These are phyloP conservation scores for Paulownia fortunei DNA, from an alignment of 257 asterid species.

Conservation along the genomic window DNA sequence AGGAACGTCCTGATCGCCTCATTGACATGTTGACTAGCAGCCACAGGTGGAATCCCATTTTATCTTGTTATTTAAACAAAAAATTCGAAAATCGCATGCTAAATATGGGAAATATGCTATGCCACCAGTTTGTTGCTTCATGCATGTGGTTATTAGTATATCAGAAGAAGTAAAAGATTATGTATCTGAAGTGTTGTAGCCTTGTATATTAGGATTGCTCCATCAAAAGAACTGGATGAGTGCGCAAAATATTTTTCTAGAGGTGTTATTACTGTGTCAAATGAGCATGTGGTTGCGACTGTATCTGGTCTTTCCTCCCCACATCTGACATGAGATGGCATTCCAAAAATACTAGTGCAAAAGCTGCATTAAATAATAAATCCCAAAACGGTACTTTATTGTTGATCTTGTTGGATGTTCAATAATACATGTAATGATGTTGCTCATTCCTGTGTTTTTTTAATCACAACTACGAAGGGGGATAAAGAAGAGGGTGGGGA, in stretches of 20 bases:
- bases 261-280: slow-evolving; percentile 11
- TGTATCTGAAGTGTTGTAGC: neutral
- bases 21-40: slow-evolving; percentile 97
- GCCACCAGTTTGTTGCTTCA: slow-evolving; percentile 7
- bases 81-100: neutral
- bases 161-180: slow-evolving; percentile 10
- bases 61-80: neutral
- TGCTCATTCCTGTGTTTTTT: neutral
- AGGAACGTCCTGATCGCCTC: slow-evolving; percentile 99
- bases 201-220: slow-evolving; percentile 4
- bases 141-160: neutral
- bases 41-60: slow-evolving; percentile 63
- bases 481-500: neutral
- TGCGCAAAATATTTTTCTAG: neutral
- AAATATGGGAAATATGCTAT: slow-evolving; percentile 14
- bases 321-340: neutral
- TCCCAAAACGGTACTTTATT: neutral
- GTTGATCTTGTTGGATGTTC: neutral
- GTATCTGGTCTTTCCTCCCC: neutral
- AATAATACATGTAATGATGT: neutral
- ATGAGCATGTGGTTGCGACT: slow-evolving; percentile 12
- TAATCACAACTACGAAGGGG: slow-evolving; percentile 1
- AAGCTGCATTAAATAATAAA: neutral
- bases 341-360: neutral
- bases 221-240: neutral